Base-by-base conservation (phyloP, 2,329 filamentous ascomycete species). In the Fusarium paranaense region DNA sequence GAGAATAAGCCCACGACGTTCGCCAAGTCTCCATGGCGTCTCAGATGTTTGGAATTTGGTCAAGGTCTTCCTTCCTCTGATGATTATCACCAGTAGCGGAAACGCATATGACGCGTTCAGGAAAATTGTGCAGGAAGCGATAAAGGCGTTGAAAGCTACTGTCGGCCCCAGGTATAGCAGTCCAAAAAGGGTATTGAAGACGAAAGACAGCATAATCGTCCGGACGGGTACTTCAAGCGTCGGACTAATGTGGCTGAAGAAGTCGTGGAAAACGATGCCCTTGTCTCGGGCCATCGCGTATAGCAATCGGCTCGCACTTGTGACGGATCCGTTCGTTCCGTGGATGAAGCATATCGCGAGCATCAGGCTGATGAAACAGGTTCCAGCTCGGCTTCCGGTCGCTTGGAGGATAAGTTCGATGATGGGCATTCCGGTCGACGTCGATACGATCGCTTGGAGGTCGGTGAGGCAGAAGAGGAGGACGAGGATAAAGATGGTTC, bases 341-440 rank as follows among this genome's bases (percentile, higher is more conserved):
- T 86, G 85, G 47, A 87, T 79, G 56, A 87, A 86, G 69, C 85
- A 86, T 0, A 87, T 75, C 0, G 80, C 80, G 0, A 87, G 71
- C 75, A 84, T 82, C 25, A 86, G 75, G 20, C 82, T 82, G 11
- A 87, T 60, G 5, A 87, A 73, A 11, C 83, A 83, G 1, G 85
- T 81, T 1, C 79, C 85, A 0, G 81, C 82, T 1, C 82, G 81
- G 32, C 78, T 85, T 1, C 80, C 78, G 0, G 85, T 87, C 0
- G 81, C 82, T 64, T 86, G 85, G 8, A 84, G 78, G 63, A 86
- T 82, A 6, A 88, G 78, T 50, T 87, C 85, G 38, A 85, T 79
- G 60, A 87, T 85, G 5, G 86, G 85, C 79, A 87, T 84, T 3
- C 84, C 83, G 0, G 86, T 86, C 3, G 79, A 70, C 2, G 84